These are phyloP conservation scores for Kitagawia praeruptora DNA, from an alignment of 129 eudicot genomes.

Conservation along the genomic window DNA sequence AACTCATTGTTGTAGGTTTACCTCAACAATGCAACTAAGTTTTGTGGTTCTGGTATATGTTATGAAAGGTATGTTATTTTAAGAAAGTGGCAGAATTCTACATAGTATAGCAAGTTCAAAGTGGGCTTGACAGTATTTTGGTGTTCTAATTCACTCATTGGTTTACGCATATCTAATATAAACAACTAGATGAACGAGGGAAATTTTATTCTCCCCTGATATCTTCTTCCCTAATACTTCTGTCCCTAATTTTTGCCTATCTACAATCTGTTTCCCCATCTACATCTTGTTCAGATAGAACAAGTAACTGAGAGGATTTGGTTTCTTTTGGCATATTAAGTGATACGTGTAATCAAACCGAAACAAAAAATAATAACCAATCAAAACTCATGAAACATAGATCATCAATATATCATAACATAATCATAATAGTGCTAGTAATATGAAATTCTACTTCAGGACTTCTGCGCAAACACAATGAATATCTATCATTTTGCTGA, in stretches of 20 bases:
- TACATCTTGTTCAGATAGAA: not conserved
- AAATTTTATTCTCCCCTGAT: not conserved
- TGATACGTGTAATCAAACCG: not conserved
- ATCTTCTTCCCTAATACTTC: not conserved
- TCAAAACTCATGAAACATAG: not conserved
- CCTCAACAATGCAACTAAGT: not conserved
- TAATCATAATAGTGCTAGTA: not conserved
- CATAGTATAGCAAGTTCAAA: not conserved
- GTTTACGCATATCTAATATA: not conserved
- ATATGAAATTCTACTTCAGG: not conserved
- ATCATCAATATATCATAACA: not conserved
- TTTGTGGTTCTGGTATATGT: not conserved
- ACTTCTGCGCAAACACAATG: not conserved
- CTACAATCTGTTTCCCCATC: not conserved
- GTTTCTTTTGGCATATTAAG: not conserved
- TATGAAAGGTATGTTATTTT: not conserved
- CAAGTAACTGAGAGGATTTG: not conserved
- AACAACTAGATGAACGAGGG: not conserved
- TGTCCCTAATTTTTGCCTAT: not conserved
- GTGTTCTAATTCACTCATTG: not conserved
- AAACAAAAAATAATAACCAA: not conserved
- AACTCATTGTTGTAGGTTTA: not conserved
- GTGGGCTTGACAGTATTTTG: not conserved
- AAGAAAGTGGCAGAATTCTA: not conserved
- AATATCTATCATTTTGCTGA: conserved; percentile 25